Percentiles rank a stretch among this genome's conserved stretches.
Evolutionary conservation across 1,139 yeast species (phyloP).

Genomic region (Suhomyces atakaporum): DNA sequence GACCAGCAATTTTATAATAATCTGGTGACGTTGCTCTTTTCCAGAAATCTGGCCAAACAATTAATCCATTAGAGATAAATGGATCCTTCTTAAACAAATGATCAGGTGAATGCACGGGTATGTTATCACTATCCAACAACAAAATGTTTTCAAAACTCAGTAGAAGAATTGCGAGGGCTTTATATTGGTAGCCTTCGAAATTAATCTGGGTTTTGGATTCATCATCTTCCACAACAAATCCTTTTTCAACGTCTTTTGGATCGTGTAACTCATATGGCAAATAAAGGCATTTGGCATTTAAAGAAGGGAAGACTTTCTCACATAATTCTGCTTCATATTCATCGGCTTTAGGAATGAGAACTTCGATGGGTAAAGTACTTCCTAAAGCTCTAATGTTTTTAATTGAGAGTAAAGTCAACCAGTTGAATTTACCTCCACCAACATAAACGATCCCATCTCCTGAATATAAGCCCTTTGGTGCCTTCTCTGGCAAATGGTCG

Average conservation of each 20-base stretch:
- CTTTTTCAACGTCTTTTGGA: slow-evolving; percentile 8
- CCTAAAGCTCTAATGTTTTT: slow-evolving; percentile 65
- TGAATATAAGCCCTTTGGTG: slow-evolving; percentile 51
- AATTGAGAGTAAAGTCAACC: slow-evolving; percentile 68
- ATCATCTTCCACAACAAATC: slow-evolving; percentile 10
- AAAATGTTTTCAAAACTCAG: slow-evolving; percentile 79
- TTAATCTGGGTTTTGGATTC: slow-evolving; percentile 32
- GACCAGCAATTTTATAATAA: slow-evolving; percentile 42
- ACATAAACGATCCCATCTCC: slow-evolving; percentile 82
- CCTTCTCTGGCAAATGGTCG: slow-evolving; percentile 45
- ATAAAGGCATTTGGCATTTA: slow-evolving; percentile 69
- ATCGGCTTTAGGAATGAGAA: slow-evolving; percentile 65
- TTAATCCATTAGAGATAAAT: slow-evolving; percentile 32
- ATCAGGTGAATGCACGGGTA: slow-evolving; percentile 62
- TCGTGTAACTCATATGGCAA: slow-evolving; percentile 58
- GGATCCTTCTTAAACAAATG: slow-evolving; percentile 27
- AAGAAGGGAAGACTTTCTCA: slow-evolving; percentile 59
- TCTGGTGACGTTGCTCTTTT: slow-evolving; percentile 46
- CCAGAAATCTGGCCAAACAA: slow-evolving; percentile 55
- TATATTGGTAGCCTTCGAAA: slow-evolving; percentile 77
- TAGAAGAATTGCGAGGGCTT: slow-evolving; percentile 70
- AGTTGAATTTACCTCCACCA: slow-evolving; percentile 79
- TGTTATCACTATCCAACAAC: slow-evolving; percentile 74
- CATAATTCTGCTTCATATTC: slow-evolving; percentile 75
- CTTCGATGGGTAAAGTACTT: slow-evolving; percentile 71